Evolutionary conservation across 1,284 basidiomycete genomes (phyloP), one percentile per base, ranked within the genome.

Genomic region (Taiwanofungus camphoratus): DNA sequence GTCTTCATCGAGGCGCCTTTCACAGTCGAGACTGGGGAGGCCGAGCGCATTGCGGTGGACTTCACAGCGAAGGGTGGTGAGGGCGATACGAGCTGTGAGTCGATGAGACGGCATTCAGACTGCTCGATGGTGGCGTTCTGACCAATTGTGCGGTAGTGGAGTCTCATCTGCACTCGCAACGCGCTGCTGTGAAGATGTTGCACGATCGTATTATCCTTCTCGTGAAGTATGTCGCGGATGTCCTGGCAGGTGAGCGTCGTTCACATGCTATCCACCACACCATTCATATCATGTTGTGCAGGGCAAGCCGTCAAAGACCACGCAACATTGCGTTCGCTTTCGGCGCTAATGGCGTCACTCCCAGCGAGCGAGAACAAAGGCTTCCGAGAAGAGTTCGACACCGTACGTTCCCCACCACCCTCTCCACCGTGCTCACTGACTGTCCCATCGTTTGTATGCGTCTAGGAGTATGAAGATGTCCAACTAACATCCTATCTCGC

Each of bases 1-100:
- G 83, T 89, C 7, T 95, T 90, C 59, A 80, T 93, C 23, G 86
- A 89, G 51, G 87, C 81, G 1, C 65, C 82, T 1, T 98, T 77
- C 67, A 83, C 74, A 42, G 85, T 99, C n/a, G 92, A 97, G 64
- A 97, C 94, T 0, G 95, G 95, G 21, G 96, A 99, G 66, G 95
- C 96, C 5, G 95, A 99, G 61, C 80, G 96, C 22, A 97, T 99
- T 50, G 96, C 96, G 1, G 95, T 99, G 0, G 94, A 99, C 64
- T 93, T 92, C 74, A 91, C 92, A 1, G 87, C 91, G 11, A 84
- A 85, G 60, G 92, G 92, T n/a, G 87, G 89, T 26, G 87, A 84
- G 24, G 84, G 83, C 36, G 85, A 86, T 43, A 87, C 82, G 4
- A 87, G 82, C 51, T 64, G 87, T 87, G 56, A 73, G 84, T 69